Percentiles rank a stretch among this genome's conserved stretches.
These are phyloP conservation scores for Calonectria pauciramosa DNA, from an alignment of 2,329 filamentous ascomycete species.

Conservation along the genomic window DNA sequence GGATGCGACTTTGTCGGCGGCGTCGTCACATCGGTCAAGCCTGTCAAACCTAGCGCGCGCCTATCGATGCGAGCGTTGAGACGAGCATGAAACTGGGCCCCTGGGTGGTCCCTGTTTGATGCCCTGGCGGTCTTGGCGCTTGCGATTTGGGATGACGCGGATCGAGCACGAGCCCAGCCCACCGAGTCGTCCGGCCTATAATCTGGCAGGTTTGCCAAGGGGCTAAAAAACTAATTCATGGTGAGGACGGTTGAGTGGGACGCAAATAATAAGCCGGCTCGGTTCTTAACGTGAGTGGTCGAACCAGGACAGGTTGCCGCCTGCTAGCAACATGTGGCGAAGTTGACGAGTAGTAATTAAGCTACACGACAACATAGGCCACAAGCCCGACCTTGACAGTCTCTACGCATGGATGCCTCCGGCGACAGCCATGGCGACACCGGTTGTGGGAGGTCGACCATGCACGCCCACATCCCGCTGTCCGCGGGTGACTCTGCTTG, in stretches of 20 bases:
- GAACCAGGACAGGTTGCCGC: not conserved
- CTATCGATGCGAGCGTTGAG: not conserved
- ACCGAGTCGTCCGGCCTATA: not conserved
- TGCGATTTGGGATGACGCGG: not conserved
- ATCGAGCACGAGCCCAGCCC: not conserved
- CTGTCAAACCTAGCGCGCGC: not conserved
- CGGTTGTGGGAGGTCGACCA: not conserved
- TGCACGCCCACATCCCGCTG: constrained; percentile 1
- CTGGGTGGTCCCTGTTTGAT: constrained; percentile 1
- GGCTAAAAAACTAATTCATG: not conserved
- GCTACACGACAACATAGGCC: not conserved
- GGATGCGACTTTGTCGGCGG: not conserved
- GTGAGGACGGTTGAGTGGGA: not conserved
- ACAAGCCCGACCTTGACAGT: not conserved
- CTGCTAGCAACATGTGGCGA: not conserved
- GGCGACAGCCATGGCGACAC: not conserved
- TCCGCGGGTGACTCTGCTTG: not conserved
- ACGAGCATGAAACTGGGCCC: not conserved
- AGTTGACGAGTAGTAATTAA: not conserved
- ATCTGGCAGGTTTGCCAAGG: not conserved
- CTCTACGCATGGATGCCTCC: not conserved
- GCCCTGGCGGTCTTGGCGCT: not conserved
- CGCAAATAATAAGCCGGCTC: not conserved
- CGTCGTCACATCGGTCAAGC: not conserved
- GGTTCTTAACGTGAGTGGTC: not conserved